A percentile compares a stretch with the other conserved stretches of the same genome.
Evolutionary conservation across 768 basidiomycete genomes (phyloP).

Genomic region (Pisolithus albus): DNA sequence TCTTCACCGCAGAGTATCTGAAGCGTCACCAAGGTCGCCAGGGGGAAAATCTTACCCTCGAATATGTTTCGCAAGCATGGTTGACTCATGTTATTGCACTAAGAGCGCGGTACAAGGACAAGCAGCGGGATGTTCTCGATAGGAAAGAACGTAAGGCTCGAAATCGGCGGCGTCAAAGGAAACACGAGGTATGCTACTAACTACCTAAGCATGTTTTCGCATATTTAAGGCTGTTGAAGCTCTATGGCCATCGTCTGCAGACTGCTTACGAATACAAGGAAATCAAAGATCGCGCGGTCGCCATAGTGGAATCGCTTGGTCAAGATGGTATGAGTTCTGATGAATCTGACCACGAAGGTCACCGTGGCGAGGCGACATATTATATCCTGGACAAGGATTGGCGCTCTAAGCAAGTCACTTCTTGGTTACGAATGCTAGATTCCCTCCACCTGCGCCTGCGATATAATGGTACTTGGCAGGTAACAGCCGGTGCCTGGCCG

Average conservation of each 20-base stretch:
- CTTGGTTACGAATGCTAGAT: background rate
- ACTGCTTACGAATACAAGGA: background rate
- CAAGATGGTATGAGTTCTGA: conserved; percentile 3
- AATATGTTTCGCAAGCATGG: background rate
- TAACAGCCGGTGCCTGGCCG: background rate
- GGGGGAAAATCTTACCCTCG: background rate
- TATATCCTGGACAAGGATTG: background rate
- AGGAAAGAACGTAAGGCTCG: background rate
- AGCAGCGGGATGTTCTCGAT: background rate
- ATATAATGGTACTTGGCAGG: background rate
- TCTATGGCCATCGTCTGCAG: background rate
- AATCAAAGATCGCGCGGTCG: background rate
- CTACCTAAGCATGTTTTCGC: background rate
- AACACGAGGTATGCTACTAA: background rate
- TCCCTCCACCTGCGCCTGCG: background rate
- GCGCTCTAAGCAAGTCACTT: background rate
- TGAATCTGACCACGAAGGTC: conserved; percentile 1
- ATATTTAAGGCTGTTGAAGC: background rate
- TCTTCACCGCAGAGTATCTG: background rate
- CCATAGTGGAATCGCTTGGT: background rate
- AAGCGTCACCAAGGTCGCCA: background rate
- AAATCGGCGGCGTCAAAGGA: background rate
- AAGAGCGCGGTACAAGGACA: background rate
- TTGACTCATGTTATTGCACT: background rate
- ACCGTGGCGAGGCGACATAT: background rate